Conservation (phyloP, 192 early-diverging fungal species). For the Backusella parvicylindrica region DNA sequence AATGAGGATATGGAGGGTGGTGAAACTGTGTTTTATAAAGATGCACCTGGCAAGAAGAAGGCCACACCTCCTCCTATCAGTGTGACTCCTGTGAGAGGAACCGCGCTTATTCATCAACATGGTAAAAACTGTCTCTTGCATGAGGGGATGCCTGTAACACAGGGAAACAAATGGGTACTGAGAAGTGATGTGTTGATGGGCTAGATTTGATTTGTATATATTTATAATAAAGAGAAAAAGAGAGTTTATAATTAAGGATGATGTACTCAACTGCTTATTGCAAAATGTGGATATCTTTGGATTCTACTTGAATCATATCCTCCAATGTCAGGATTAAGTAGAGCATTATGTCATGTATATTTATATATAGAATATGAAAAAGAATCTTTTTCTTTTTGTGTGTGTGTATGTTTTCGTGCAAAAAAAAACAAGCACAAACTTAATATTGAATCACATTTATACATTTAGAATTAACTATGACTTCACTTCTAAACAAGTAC, state of each 20-base stretch:
- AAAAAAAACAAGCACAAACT: neutral
- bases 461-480: no score
- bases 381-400: no score
- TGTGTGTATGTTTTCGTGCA: neutral
- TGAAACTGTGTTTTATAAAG: conserved; percentile 45
- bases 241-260: neutral
- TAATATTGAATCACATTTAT: no score
- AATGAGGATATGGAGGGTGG: conserved; percentile 35
- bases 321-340: no score
- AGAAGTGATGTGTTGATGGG: conserved; percentile 39
- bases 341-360: neutral
- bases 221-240: neutral
- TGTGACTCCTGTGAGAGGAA: conserved; percentile 31
- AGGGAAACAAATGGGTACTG: conserved; percentile 39
- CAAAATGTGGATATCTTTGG: no score
- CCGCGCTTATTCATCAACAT: conserved; percentile 41
- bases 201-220: neutral
- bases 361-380: no score
- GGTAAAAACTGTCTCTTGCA: conserved; percentile 40
- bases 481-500: no score
- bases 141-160: conserved; percentile 37
- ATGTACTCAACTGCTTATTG: no score
- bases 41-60: conserved; percentile 18
- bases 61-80: conserved; percentile 9
- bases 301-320: no score